Conservation (phyloP, 495 filamentous ascomycete genomes). For the Lindgomyces ingoldianus region DNA sequence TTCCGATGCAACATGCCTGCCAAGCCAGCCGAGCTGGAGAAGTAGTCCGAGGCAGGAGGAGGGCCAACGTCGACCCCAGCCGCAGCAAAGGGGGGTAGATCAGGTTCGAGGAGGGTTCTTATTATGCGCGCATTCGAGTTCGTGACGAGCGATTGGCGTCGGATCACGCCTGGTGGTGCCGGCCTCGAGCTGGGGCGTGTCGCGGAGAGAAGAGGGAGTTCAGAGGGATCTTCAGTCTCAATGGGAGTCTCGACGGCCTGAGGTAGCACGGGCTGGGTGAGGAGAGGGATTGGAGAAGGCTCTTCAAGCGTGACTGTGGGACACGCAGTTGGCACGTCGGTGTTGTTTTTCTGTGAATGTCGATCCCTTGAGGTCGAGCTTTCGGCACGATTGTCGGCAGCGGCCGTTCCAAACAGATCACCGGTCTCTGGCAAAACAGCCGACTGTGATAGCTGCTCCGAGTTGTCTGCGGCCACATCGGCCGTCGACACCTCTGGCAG, state of each 20-base stretch:
- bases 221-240: too few relatives aligned
- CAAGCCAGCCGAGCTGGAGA: slow-evolving; percentile 18
- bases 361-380: slow-evolving; percentile 25
- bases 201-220: not conserved
- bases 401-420: not conserved
- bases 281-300: slow-evolving; percentile 30
- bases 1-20: slow-evolving; percentile 69
- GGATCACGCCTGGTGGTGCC: slow-evolving; percentile 18
- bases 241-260: too few relatives aligned
- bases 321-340: not conserved
- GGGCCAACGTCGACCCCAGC: slow-evolving; percentile 4
- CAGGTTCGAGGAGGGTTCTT: slow-evolving; percentile 31
- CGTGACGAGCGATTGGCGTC: slow-evolving; percentile 36
- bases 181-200: slow-evolving; percentile 11
- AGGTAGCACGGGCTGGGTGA: slow-evolving; percentile 1
- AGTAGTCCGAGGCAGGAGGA: slow-evolving; percentile 29
- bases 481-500: slow-evolving; percentile 23
- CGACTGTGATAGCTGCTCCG: slow-evolving; percentile 14
- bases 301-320: slow-evolving; percentile 31
- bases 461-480: slow-evolving; percentile 2
- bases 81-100: not conserved
- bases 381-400: slow-evolving; percentile 1
- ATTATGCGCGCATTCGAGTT: slow-evolving; percentile 37
- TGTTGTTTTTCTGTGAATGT: slow-evolving; percentile 16
- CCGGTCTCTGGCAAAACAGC: slow-evolving; percentile 3